Evolutionary conservation across 2,329 filamentous ascomycete species (phyloP), one percentile per base, ranked within the genome.

Genomic region (Epichloe uncinata): DNA sequence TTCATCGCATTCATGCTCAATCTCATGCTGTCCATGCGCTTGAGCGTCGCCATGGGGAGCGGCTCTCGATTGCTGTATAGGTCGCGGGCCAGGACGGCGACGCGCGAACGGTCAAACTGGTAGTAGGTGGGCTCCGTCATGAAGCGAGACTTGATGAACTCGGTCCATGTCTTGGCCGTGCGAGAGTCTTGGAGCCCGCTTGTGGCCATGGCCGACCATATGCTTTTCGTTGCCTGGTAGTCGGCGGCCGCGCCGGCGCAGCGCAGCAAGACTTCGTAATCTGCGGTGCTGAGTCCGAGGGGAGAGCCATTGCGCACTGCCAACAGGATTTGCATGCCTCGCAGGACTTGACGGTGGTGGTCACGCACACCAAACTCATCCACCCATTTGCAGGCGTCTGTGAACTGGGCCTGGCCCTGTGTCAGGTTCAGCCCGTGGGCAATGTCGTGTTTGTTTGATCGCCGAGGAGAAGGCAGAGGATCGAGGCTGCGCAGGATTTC

Each of bases 401-500:
- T 69, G 48, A 65, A 62, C 33, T 69, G 61, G 6, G 62, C 66
- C 58, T 68, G 73, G 56, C 62, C 72, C 13, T 57, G 50, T 3
- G 63, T 56, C 47, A 77, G 62, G 15, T 59, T 54, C 16, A 72
- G 53, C 15, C 69, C 66, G 36, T 72, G 60, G 11, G 66, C 65
- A 3, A 70, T 61, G 59, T 83, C 81, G 18, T 78, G 60, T 12
- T 73, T 63, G 18, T 65, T 60, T 11, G 16, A 33, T 16, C 63
- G 58, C 4, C 75, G 58, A 0, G 84, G 82, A 51, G 16, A 33
- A n/a, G 63, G 58, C 4, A 75, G 58, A 0, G 84, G 82, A 51
- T 85, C 79, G 8, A 89, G 63, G 5, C 73, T 70, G 35, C 74
- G 73, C 33, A 90, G 62, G 9, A 85, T 73, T 54, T 84, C 79